Evolutionary conservation across 306 rosid genomes (phyloP).

Genomic region (Purshia tridentata): DNA sequence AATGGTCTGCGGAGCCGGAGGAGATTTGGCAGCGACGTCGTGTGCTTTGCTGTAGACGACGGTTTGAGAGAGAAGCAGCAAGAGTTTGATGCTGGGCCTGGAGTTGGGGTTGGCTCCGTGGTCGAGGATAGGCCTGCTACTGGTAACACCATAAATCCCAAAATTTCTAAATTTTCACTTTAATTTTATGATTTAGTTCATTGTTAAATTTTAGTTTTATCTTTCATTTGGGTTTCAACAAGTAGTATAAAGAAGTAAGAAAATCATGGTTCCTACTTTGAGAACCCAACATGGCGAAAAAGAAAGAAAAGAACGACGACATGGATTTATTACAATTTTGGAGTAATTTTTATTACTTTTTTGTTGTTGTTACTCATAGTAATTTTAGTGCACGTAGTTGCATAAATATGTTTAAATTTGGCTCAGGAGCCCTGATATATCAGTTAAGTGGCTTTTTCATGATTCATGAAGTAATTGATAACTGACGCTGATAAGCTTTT

Average conservation of each 20-base stretch:
- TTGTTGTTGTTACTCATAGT: background rate
- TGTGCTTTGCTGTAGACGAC: slow-evolving; percentile 75
- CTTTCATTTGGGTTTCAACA: background rate
- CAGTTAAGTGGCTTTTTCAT: background rate
- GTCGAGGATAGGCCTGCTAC: slow-evolving; percentile 69
- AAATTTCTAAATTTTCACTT: background rate
- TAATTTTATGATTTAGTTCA: background rate
- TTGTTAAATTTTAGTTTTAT: background rate
- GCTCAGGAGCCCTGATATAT: background rate
- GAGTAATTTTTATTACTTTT: background rate
- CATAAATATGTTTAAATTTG: background rate
- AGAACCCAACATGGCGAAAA: background rate
- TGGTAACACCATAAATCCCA: background rate
- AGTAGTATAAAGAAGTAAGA: background rate
- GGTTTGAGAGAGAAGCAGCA: slow-evolving; percentile 54
- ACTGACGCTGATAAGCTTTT: background rate
- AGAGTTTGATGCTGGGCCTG: slow-evolving; percentile 31
- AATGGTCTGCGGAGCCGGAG: slow-evolving; percentile 22
- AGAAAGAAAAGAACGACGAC: background rate
- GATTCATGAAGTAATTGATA: background rate
- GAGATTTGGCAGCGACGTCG: slow-evolving; percentile 24
- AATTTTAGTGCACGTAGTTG: background rate
- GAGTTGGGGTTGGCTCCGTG: slow-evolving; percentile 52
- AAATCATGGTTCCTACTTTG: background rate
- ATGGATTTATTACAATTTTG: background rate